Conservation (phyloP, 2,329 filamentous ascomycete genomes). For the Penicillium sp. region DNA sequence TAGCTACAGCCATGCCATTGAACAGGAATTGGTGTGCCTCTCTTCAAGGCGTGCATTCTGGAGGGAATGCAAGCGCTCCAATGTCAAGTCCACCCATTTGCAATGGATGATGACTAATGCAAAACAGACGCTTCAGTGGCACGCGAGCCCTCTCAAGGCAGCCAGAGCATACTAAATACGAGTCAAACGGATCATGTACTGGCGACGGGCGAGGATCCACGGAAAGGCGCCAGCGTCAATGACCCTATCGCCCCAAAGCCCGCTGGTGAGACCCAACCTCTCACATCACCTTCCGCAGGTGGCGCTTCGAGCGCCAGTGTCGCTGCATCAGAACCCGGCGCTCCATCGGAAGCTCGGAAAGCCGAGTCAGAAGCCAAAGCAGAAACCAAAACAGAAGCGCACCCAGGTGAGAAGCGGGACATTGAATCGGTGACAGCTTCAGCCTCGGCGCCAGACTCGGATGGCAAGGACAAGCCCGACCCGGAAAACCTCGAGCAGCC, state of each 20-base stretch:
- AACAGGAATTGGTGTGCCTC: slow-evolving; percentile 4
- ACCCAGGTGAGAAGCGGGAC: slow-evolving; percentile 17
- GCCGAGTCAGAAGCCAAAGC: slow-evolving; percentile 3
- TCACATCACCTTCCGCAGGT: slow-evolving; percentile 5
- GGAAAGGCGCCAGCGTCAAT: slow-evolving; percentile 4
- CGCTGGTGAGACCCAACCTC: slow-evolving; percentile 8
- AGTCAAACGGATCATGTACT: slow-evolving; percentile 12
- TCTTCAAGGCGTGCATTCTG: neutral
- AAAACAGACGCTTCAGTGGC: slow-evolving; percentile 4
- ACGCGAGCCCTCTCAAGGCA: slow-evolving; percentile 13
- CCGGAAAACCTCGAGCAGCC: slow-evolving; percentile 19
- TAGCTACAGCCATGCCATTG: neutral
- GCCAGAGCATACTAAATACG: slow-evolving; percentile 12
- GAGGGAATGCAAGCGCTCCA: neutral
- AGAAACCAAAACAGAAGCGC: slow-evolving; percentile 3
- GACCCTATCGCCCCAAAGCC: slow-evolving; percentile 8
- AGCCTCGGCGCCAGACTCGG: slow-evolving; percentile 1
- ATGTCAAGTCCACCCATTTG: neutral
- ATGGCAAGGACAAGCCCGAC: slow-evolving; percentile 14
- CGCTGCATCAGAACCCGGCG: slow-evolving; percentile 10
- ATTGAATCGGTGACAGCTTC: slow-evolving; percentile 12
- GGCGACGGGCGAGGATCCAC: slow-evolving; percentile 2
- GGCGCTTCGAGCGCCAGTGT: slow-evolving; percentile 4
- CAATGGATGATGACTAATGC: slow-evolving; percentile 20
- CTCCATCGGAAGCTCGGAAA: slow-evolving; percentile 8